phyloP scores from a whole-genome alignment of 208 protist species.

The Acanthamoeba culbertsoni region DNA sequence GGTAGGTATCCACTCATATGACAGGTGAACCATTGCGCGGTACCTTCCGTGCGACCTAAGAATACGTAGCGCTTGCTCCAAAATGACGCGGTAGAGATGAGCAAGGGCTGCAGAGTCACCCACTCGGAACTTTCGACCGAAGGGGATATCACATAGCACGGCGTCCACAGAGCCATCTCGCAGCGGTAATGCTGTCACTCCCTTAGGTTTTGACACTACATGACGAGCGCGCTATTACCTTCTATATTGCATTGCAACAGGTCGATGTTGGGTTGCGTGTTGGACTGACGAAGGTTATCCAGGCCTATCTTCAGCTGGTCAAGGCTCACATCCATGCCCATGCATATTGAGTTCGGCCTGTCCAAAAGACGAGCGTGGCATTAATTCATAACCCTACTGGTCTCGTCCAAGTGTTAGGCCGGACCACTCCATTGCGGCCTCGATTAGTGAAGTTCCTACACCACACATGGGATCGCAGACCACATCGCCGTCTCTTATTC shows the following conservation, averaged over 20 bases:
- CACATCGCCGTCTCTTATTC: background rate
- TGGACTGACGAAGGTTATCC: background rate
- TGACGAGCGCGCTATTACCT: background rate
- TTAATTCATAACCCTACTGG: no score
- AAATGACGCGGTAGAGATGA: background rate
- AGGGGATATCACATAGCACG: slow-evolving; percentile 51
- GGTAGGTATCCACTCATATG: no score
- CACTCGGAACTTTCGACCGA: slow-evolving; percentile 8
- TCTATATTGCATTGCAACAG: background rate
- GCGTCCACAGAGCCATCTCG: background rate
- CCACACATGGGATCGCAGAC: slow-evolving; percentile 57
- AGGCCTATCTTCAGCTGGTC: background rate
- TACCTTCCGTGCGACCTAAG: background rate
- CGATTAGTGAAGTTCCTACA: slow-evolving; percentile 15
- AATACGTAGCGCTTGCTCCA: background rate
- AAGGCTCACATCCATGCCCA: slow-evolving; percentile 20
- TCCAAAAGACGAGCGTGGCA: background rate
- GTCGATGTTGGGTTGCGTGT: background rate
- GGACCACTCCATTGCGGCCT: slow-evolving; percentile 39
- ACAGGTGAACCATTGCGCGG: no score
- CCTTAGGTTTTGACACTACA: background rate
- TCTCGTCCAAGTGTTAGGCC: no score
- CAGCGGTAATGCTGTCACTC: background rate
- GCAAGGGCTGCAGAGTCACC: background rate
- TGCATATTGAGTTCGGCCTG: background rate